phyloP scores from a whole-genome alignment of 2,329 filamentous ascomycete genomes.

The Cordyceps javanica region DNA sequence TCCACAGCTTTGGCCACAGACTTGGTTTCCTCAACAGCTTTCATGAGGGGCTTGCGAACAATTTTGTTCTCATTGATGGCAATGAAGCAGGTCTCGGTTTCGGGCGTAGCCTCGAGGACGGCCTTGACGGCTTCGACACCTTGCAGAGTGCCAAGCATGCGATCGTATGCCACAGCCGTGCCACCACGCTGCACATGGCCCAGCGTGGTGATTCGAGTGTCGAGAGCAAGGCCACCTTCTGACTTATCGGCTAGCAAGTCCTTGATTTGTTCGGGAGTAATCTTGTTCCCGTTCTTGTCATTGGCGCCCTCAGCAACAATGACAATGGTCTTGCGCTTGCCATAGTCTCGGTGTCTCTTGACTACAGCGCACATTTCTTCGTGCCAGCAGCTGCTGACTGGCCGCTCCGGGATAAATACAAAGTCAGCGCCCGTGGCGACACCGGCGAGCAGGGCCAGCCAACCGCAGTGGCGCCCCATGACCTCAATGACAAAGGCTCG shows the following conservation, averaged over 20 bases:
- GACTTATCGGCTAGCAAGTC: conserved; percentile 74
- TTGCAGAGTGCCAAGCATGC: conserved; percentile 87
- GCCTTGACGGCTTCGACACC: conserved; percentile 92
- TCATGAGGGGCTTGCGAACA: conserved; percentile 77
- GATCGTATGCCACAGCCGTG: conserved; percentile 85
- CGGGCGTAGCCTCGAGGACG: conserved; percentile 80
- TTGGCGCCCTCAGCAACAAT: conserved; percentile 95
- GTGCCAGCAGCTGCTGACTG: conserved; percentile 80
- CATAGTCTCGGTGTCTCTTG: conserved; percentile 71
- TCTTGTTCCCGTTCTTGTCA: conserved; percentile 76
- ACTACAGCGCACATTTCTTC: conserved; percentile 80
- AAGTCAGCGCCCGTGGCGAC: conserved; percentile 95
- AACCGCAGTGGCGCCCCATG: conserved; percentile 97
- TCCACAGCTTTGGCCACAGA: conserved; percentile 77
- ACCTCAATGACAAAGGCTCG: conserved; percentile 96
- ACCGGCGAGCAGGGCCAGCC: conserved; percentile 93
- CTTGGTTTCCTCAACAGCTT: conserved; percentile 83
- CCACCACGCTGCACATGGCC: conserved; percentile 98
- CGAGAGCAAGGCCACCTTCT: conserved; percentile 62
- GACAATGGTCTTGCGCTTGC: conserved; percentile 96
- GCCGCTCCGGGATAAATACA: conserved; percentile 93
- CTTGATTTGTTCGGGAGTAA: conserved; percentile 75
- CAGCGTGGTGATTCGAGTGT: conserved; percentile 90
- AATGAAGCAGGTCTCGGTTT: conserved; percentile 89
- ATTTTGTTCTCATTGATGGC: conserved; percentile 98